Conservation (phyloP, 306 rosid genomes). For the Cicer chorassanicum region DNA sequence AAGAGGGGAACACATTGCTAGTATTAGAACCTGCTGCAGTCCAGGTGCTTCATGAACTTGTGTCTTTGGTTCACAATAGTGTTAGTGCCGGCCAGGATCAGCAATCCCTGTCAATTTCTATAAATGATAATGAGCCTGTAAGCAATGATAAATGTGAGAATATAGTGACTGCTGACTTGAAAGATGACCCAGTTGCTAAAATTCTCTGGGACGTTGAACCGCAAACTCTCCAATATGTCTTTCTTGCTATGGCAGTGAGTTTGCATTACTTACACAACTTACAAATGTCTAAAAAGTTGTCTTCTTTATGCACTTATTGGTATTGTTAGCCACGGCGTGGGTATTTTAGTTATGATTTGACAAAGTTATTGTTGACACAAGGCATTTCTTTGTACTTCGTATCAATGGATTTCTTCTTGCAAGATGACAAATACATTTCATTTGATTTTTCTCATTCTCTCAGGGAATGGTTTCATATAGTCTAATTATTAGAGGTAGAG, state of each 20-base stretch:
- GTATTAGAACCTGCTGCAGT: constrained; percentile 65
- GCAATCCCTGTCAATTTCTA: constrained; percentile 53
- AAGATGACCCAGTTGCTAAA: constrained; percentile 77
- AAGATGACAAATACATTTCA: constrained; percentile 24
- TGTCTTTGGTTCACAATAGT: constrained; percentile 76
- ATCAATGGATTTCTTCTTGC: constrained; percentile 36
- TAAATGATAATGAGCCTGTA: constrained; percentile 51
- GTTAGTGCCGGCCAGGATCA: constrained; percentile 53
- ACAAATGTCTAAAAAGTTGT: constrained; percentile 16
- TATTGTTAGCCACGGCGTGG: constrained; percentile 30
- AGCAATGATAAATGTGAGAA: constrained; percentile 53
- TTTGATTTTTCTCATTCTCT: constrained; percentile 27
- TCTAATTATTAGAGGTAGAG: background rate
- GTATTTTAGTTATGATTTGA: constrained; percentile 36
- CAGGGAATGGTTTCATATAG: constrained; percentile 33
- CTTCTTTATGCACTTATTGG: constrained; percentile 30
- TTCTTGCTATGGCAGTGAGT: constrained; percentile 89
- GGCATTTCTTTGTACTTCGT: constrained; percentile 30
- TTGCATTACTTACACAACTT: constrained; percentile 42
- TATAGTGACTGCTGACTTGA: constrained; percentile 44
- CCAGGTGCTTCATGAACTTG: constrained; percentile 84
- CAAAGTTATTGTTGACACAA: constrained; percentile 37
- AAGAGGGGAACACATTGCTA: constrained; percentile 50
- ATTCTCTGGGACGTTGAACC: constrained; percentile 66
- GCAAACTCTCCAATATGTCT: constrained; percentile 63